Evolutionary conservation across 345 rosid genomes (phyloP), one percentile per base, ranked within the genome.

Genomic region (Euphorbia pulcherrima): DNA sequence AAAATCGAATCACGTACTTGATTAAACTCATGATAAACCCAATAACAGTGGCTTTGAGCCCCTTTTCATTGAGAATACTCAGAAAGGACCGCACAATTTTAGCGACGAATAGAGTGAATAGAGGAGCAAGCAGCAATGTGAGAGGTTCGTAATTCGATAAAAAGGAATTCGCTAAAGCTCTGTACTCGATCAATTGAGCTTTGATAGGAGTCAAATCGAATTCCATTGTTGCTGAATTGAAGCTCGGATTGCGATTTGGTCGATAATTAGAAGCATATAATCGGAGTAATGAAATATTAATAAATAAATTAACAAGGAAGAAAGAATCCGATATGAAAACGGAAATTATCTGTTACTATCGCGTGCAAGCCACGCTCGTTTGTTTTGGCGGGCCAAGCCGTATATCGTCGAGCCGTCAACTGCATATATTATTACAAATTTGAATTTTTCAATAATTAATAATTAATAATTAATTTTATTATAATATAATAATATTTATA

Each of bases 131-230:
- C 28, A 95, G 69, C 65, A 95, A 81, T 67, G 68, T 72, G 63
- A 89, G 72, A 54, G 97, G 99, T 75, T 95, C 97, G 80, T 78
- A 83, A 35, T 81, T 77, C 8, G 92, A 83, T 59, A 92, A 75
- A 64, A 71, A 80, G 1, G 83, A 81, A 80, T 94, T 94, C 33
- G 89, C 81, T 21, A 74, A 74, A 60, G 60, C 83, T 82, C 92
- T 80, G 46, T 70, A 69, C 37, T 69, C 73, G 71, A 65, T 62
- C 74, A 85, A 20, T 28, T 17, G 2, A 2, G 13, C 9, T 14
- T 47, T 28, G 2, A 64, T 12, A 0, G 39, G 9, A 27, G 13
- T 40, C 55, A 28, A 27, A 16, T 46, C 53, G 37, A 47, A 44
- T 17, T 28, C 67, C 53, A n/a, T 28, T 47, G 26, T 2, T 13